Percentiles rank a stretch among this genome's conserved stretches.
phyloP scores from a whole-genome alignment of 2,329 filamentous ascomycete species.

The Coniochaeta sp. region DNA sequence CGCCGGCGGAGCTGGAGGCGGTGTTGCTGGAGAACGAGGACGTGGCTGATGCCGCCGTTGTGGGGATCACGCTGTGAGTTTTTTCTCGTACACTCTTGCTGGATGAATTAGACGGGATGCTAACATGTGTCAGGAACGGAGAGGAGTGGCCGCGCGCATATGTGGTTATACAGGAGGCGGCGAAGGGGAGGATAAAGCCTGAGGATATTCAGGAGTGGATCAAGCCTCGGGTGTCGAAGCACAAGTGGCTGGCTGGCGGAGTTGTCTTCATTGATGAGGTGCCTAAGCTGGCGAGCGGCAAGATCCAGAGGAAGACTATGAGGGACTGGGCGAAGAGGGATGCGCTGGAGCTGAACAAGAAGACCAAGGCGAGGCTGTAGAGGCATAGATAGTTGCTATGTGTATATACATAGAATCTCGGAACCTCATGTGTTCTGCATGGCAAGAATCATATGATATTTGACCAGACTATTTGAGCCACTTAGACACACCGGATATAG shows the following conservation, averaged over 20 bases:
- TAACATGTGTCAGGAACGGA: conserved; percentile 22
- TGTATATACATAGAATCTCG: background rate
- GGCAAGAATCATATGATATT: background rate
- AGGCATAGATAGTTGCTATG: background rate
- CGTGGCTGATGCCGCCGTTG: conserved; percentile 51
- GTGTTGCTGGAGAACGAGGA: conserved; percentile 31
- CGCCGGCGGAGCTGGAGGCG: conserved; percentile 42
- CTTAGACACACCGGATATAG: too few relatives aligned
- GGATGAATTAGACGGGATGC: background rate
- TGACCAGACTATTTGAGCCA: too few relatives aligned
- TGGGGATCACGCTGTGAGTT: conserved; percentile 40
- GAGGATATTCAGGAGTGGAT: conserved; percentile 44
- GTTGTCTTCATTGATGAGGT: conserved; percentile 48
- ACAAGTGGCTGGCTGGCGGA: conserved; percentile 43
- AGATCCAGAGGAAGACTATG: conserved; percentile 49
- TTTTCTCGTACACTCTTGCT: background rate
- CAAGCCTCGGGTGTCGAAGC: conserved; percentile 37
- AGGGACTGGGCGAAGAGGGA: conserved; percentile 50
- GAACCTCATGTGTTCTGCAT: background rate
- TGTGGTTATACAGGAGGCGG: conserved; percentile 37
- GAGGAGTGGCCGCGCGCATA: conserved; percentile 48
- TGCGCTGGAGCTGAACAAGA: conserved; percentile 20
- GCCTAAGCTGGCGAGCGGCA: conserved; percentile 48
- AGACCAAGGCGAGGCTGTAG: conserved; percentile 6
- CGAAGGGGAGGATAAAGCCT: conserved; percentile 34